Percentiles rank a stretch among this genome's conserved stretches.
Evolutionary conservation across 345 rosid species (phyloP).

Genomic region (Ceriops decandra): DNA sequence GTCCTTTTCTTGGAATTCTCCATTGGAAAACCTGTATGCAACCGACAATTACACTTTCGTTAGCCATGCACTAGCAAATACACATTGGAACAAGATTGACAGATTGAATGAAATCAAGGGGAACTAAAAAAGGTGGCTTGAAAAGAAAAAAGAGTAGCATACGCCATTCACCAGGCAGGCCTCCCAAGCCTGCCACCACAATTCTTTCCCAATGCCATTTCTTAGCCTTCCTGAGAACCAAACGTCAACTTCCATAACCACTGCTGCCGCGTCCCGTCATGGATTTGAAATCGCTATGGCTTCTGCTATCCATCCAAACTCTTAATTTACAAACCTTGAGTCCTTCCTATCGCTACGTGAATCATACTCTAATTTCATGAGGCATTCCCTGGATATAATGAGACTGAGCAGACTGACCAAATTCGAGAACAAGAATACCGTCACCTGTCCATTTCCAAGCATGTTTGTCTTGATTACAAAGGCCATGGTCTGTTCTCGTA

Average conservation of each 20-base stretch:
- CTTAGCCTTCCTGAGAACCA: conserved; percentile 24
- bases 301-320: conserved; percentile 40
- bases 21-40: conserved; percentile 2
- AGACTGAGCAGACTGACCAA: conserved; percentile 51
- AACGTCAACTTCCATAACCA: background rate
- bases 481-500: conserved; percentile 80
- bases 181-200: conserved; percentile 45
- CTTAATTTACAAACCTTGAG: conserved; percentile 71
- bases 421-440: conserved; percentile 58
- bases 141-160: conserved; percentile 29
- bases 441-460: conserved; percentile 49
- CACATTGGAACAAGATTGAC: background rate
- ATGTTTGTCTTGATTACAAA: conserved; percentile 58
- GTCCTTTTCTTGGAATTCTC: background rate
- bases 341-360: conserved; percentile 66
- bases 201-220: conserved; percentile 53
- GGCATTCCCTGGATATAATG: conserved; percentile 49
- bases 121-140: background rate
- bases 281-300: conserved; percentile 43
- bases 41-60: background rate
- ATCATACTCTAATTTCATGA: conserved; percentile 45
- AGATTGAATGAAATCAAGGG: background rate
- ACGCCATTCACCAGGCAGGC: conserved; percentile 42
- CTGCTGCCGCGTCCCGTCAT: conserved; percentile 27
- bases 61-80: background rate